Evolutionary conservation across 2,329 filamentous ascomycete species (phyloP).

Genomic region (Colletotrichum cuscutae): DNA sequence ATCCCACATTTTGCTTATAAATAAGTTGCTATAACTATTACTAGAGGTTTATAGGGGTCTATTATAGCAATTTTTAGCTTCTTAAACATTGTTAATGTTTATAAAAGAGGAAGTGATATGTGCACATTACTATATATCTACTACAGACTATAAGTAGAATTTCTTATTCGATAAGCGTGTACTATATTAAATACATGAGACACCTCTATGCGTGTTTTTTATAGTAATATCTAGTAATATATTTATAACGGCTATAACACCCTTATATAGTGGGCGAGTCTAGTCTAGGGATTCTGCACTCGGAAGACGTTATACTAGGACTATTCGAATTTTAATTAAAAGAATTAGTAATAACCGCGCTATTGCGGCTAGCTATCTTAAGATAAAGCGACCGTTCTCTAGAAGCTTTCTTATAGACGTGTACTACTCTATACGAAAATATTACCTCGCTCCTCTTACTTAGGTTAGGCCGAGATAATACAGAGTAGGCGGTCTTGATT

Average conservation of each 20-base stretch:
- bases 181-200: neutral
- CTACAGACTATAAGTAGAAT: too few relatives aligned
- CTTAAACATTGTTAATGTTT: too few relatives aligned
- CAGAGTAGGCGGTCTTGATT: conserved; percentile 4
- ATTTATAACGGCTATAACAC: neutral
- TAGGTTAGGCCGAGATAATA: neutral
- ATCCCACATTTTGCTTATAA: too few relatives aligned
- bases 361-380: neutral
- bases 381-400: neutral
- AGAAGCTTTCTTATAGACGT: neutral
- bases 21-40: too few relatives aligned
- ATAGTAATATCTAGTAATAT: neutral
- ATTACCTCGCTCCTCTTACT: neutral
- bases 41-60: too few relatives aligned
- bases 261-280: neutral
- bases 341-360: neutral
- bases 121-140: too few relatives aligned
- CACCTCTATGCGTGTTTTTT: neutral
- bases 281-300: neutral
- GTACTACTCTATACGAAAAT: neutral
- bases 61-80: too few relatives aligned
- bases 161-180: too few relatives aligned
- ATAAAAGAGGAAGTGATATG: too few relatives aligned
- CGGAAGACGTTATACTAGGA: neutral
- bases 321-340: neutral